These are phyloP conservation scores for Periconia macrospinosa DNA, from an alignment of 2,329 filamentous ascomycete genomes.

Conservation along the genomic window DNA sequence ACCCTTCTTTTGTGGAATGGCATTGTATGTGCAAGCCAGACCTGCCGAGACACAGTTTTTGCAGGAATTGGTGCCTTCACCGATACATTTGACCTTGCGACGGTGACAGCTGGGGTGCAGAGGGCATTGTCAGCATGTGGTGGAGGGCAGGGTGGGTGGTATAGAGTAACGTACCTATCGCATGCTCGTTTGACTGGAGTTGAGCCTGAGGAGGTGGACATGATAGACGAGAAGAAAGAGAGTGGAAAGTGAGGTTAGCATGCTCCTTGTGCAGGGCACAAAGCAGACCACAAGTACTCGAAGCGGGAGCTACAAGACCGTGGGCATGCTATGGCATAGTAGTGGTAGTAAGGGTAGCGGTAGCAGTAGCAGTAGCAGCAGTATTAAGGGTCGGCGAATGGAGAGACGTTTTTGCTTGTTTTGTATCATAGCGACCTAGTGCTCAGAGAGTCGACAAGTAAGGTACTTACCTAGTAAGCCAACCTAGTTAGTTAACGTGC, in stretches of 20 bases:
- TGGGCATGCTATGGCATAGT: slow-evolving; percentile 30
- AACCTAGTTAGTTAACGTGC: no score
- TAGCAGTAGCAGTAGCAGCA: no score
- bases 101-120: slow-evolving; percentile 45
- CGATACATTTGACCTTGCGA: slow-evolving; percentile 56
- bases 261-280: slow-evolving; percentile 25
- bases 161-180: slow-evolving; percentile 41
- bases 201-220: slow-evolving; percentile 36
- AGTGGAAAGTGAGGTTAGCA: slow-evolving; percentile 9
- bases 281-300: slow-evolving; percentile 27
- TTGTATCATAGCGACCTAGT: slow-evolving; percentile 41
- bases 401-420: slow-evolving; percentile 23
- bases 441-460: slow-evolving; percentile 29
- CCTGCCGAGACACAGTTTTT: slow-evolving; percentile 63
- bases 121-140: slow-evolving; percentile 10
- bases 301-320: slow-evolving; percentile 30
- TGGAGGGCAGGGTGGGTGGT: slow-evolving; percentile 1
- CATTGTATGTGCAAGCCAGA: slow-evolving; percentile 65
- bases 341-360: no score
- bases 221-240: slow-evolving; percentile 24
- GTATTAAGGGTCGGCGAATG: no score
- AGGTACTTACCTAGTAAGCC: no score
- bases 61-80: slow-evolving; percentile 56
- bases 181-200: slow-evolving; percentile 46
- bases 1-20: slow-evolving; percentile 65